Evolutionary conservation across 352 stramenopile species (phyloP).

Genomic region (Saprolegnia diclina): DNA sequence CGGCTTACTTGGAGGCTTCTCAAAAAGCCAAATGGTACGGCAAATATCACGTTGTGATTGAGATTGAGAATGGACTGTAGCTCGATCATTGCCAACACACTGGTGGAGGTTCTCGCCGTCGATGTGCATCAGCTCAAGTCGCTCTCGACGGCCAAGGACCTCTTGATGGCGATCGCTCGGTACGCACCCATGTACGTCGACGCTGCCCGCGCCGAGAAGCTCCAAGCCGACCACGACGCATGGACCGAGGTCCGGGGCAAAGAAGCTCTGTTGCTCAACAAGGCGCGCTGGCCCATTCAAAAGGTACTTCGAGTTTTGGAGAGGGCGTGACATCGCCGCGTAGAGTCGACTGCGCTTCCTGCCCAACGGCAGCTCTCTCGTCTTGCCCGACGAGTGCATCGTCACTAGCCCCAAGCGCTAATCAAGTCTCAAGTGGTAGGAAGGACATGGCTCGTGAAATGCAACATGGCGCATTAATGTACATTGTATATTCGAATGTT

Average conservation of each 20-base stretch:
- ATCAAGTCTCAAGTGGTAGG: no score
- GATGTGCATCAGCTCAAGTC: constrained; percentile 28
- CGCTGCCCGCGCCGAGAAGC: not conserved
- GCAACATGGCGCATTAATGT: no score
- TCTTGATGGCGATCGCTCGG: constrained; percentile 8
- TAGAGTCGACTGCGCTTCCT: constrained; percentile 19
- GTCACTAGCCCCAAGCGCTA: not conserved
- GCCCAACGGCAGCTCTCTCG: constrained; percentile 22
- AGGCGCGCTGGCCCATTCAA: constrained; percentile 17
- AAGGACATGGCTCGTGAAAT: no score
- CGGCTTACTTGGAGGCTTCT: constrained; percentile 4
- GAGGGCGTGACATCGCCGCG: not conserved
- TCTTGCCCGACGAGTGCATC: constrained; percentile 16
- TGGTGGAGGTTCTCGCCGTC: constrained; percentile 22
- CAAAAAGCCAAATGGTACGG: constrained; percentile 21
- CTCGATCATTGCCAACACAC: constrained; percentile 20
- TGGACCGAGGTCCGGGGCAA: constrained; percentile 12
- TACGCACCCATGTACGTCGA: constrained; percentile 21
- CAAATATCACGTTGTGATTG: no score
- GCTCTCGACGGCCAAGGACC: constrained; percentile 13
- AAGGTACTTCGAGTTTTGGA: not conserved
- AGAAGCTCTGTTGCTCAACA: constrained; percentile 19
- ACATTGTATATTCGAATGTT: not conserved
- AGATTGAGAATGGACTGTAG: constrained; percentile 7
- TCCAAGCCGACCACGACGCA: constrained; percentile 4